Conservation (phyloP, 2,329 filamentous ascomycete genomes). For the Aspergillus costaricaensis region DNA sequence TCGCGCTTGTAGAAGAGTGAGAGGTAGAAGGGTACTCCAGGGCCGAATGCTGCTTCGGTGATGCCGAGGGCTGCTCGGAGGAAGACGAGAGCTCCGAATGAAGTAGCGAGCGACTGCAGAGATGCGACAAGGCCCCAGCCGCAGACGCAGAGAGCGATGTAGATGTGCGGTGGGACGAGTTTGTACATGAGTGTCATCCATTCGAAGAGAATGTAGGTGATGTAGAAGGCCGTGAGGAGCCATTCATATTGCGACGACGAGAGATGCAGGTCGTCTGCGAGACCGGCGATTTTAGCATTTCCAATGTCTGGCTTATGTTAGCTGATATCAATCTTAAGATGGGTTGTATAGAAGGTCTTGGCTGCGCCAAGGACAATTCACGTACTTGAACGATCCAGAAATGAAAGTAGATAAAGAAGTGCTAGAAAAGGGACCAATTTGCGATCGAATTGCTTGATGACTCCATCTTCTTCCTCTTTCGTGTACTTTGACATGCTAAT, state of each 20-base stretch:
- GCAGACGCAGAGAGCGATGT: slow-evolving; percentile 63
- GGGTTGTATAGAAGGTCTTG: background rate
- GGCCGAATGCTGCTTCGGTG: slow-evolving; percentile 63
- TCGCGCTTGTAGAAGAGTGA: slow-evolving; percentile 64
- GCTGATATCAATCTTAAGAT: background rate
- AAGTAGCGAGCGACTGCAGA: slow-evolving; percentile 67
- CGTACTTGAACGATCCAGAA: slow-evolving; percentile 81
- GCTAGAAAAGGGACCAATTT: slow-evolving; percentile 79
- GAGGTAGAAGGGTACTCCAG: slow-evolving; percentile 65
- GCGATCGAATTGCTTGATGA: slow-evolving; percentile 75
- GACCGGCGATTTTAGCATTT: slow-evolving; percentile 63
- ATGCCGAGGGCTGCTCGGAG: slow-evolving; percentile 53
- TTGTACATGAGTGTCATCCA: slow-evolving; percentile 68
- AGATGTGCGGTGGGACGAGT: slow-evolving; percentile 61
- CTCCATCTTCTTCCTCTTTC: slow-evolving; percentile 68
- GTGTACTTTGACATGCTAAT: slow-evolving; percentile 39
- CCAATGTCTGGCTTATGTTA: slow-evolving; percentile 52
- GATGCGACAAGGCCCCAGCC: slow-evolving; percentile 80
- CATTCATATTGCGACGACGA: slow-evolving; percentile 60
- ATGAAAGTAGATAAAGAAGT: slow-evolving; percentile 79
- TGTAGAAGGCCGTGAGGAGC: slow-evolving; percentile 64
- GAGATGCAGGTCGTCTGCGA: slow-evolving; percentile 57
- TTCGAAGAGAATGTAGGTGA: slow-evolving; percentile 65
- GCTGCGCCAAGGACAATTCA: slow-evolving; percentile 15
- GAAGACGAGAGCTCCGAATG: slow-evolving; percentile 58